Evolutionary conservation across 2,329 filamentous ascomycete genomes (phyloP), one percentile per base, ranked within the genome.

Genomic region (Fusarium robinianum): DNA sequence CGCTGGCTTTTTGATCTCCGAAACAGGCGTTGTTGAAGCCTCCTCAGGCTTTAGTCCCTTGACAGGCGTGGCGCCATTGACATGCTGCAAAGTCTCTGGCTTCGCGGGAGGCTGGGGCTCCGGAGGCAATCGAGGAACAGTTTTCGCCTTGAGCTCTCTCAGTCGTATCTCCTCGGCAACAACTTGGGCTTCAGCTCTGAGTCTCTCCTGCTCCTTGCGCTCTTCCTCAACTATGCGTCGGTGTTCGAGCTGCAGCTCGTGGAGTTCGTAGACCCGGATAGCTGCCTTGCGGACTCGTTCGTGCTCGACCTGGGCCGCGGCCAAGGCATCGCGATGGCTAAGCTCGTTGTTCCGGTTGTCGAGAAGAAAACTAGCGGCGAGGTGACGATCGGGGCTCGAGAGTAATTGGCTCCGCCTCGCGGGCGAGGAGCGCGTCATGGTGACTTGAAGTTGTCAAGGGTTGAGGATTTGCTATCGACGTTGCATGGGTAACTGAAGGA

Each of bases 281-380:
- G 78, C 78, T 19, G 68, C 67, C 40, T 75, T 68, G 18, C 77
- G 76, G 8, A 92, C 78, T 18, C 79, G 76, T 24, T 87, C 79
- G 63, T 90, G 87, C 60, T 85, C 79, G 10, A 75, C 74, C 34
- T 81, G 80, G 4, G 85, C 85, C 32, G 79, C 78, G 31, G 79
- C 79, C 11, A 92, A 76, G 10, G 85, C 85, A 55, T 83, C 78
- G 45, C 78, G 76, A 62, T 89, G 85, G 41, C 73, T 75, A 35
- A 78, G 72, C 61, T 84, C 83, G 22, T 78, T 79, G 51, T 87
- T 83, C 23, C 79, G 76, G 21, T 80, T 75, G 37, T 82, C 78
- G 26, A 73, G 72, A 46, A 90, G 83, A 18, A 88, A 77, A 16
- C 73, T 77, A 15, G 81, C 76, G 27, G 81, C 73, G 47, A 80